Conservation (phyloP, 441 rosid genomes). For the Brassica balearica region DNA sequence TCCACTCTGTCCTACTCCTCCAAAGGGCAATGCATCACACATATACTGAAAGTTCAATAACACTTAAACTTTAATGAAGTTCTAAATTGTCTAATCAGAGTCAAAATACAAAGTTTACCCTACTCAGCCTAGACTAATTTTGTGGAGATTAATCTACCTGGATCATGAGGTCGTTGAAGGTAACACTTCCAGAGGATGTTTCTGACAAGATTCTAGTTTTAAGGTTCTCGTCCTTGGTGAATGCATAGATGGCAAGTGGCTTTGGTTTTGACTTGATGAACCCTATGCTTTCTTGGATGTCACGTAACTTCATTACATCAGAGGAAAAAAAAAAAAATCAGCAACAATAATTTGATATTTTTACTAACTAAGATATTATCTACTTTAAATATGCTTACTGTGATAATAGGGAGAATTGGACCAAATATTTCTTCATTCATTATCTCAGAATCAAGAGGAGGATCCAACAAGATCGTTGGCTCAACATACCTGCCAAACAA, state of each 20-base stretch:
- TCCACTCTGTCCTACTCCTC: conserved; percentile 89
- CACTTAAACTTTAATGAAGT: too few species aligned
- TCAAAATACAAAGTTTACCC: background rate
- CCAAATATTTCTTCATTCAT: conserved; percentile 93
- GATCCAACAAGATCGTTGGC: conserved; percentile 87
- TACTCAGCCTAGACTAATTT: background rate
- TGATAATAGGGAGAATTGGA: conserved; percentile 88
- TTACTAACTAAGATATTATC: background rate
- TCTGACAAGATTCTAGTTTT: conserved; percentile 60
- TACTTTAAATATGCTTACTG: conserved; percentile 49
- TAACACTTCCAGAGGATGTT: conserved; percentile 81
- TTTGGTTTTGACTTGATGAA: conserved; percentile 77
- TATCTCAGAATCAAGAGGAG: conserved; percentile 84
- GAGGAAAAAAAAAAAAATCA: conserved; percentile 1
- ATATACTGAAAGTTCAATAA: conserved; percentile 49
- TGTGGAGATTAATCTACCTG: conserved; percentile 51
- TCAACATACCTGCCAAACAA: conserved; percentile 63
- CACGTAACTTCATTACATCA: conserved; percentile 56
- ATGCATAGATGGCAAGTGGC: conserved; percentile 77
- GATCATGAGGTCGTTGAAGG: conserved; percentile 72
- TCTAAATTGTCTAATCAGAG: background rate
- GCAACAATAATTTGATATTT: background rate
- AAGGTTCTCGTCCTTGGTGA: conserved; percentile 75
- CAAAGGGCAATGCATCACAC: conserved; percentile 79
- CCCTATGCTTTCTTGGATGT: conserved; percentile 75